phyloP scores from a whole-genome alignment of 1,284 basidiomycete genomes.

The Rhodotorula sp. region DNA sequence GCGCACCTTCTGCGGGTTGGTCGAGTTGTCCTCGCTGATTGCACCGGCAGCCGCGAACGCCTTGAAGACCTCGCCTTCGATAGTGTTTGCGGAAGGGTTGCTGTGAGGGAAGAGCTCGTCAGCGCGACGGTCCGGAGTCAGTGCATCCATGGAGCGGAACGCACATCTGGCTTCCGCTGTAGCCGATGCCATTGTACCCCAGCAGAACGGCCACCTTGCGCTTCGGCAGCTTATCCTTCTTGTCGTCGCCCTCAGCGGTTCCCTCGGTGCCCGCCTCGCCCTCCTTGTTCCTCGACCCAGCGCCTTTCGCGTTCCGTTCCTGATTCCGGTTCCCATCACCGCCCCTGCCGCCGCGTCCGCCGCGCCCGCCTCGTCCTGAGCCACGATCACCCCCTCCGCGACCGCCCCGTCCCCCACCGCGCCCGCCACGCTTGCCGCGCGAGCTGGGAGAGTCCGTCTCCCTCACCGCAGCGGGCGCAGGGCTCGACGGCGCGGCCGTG shows the following conservation, averaged over 20 bases:
- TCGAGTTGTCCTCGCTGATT: slow-evolving; percentile 87
- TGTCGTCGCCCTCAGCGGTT: slow-evolving; percentile 12
- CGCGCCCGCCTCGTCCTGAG: background rate
- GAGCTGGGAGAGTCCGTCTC: slow-evolving; percentile 32
- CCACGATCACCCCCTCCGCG: slow-evolving; percentile 1
- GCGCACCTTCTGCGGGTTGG: slow-evolving; percentile 77
- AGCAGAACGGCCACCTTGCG: slow-evolving; percentile 59
- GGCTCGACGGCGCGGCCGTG: slow-evolving; percentile 15
- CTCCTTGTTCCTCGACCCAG: slow-evolving; percentile 10
- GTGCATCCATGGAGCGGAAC: slow-evolving; percentile 47
- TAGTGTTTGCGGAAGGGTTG: slow-evolving; percentile 67
- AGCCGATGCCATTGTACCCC: slow-evolving; percentile 63
- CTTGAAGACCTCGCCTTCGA: slow-evolving; percentile 87
- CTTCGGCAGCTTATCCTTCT: slow-evolving; percentile 55
- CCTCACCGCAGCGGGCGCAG: background rate
- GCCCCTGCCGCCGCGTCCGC: slow-evolving; percentile 13
- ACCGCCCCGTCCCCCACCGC: background rate
- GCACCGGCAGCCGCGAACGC: slow-evolving; percentile 87
- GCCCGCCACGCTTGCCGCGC: slow-evolving; percentile 8
- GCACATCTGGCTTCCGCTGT: slow-evolving; percentile 94
- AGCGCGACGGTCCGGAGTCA: background rate
- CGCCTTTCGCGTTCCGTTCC: slow-evolving; percentile 11
- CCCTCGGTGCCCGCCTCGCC: background rate
- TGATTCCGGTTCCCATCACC: background rate
- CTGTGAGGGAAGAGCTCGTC: slow-evolving; percentile 22